Conservation (phyloP, 2,329 filamentous ascomycete genomes). For the Aspergillus sp. region DNA sequence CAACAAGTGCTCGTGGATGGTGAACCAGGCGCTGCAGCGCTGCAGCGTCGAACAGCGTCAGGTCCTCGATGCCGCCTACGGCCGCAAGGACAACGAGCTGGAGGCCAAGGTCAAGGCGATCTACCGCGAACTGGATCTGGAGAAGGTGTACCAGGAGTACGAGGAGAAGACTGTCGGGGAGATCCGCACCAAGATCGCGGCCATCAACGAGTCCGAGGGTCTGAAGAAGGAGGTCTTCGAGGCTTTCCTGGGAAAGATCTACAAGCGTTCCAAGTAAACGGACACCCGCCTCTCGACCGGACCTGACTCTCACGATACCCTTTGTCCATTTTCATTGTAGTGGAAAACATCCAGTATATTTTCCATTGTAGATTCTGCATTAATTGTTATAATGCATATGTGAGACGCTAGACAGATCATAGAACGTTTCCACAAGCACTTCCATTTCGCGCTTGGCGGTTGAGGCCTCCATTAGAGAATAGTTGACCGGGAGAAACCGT, state of each 20-base stretch:
- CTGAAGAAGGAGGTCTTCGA: conserved; percentile 90
- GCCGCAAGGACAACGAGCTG: conserved; percentile 78
- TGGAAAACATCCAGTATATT: not conserved
- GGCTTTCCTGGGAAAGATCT: conserved; percentile 91
- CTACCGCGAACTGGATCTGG: conserved; percentile 80
- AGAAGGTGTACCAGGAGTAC: conserved; percentile 80
- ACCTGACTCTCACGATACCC: not conserved
- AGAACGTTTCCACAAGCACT: not conserved
- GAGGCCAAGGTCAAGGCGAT: conserved; percentile 87
- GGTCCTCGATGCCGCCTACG: conserved; percentile 89
- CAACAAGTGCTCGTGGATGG: conserved; percentile 99
- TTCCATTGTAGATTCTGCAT: too few relatives aligned
- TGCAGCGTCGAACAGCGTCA: conserved; percentile 82
- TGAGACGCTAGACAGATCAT: too few relatives aligned
- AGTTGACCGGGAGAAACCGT: not conserved
- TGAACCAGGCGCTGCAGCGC: conserved; percentile 87
- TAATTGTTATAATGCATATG: too few relatives aligned
- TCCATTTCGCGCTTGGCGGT: not conserved
- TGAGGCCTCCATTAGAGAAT: not conserved
- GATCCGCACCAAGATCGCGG: conserved; percentile 70
- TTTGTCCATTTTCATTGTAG: not conserved
- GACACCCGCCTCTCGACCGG: not conserved
- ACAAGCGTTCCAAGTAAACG: conserved; percentile 88
- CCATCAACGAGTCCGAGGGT: conserved; percentile 81
- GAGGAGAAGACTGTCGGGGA: conserved; percentile 85